Conservation (phyloP, 2,329 filamentous ascomycete species). For the Neonectria sp. region DNA sequence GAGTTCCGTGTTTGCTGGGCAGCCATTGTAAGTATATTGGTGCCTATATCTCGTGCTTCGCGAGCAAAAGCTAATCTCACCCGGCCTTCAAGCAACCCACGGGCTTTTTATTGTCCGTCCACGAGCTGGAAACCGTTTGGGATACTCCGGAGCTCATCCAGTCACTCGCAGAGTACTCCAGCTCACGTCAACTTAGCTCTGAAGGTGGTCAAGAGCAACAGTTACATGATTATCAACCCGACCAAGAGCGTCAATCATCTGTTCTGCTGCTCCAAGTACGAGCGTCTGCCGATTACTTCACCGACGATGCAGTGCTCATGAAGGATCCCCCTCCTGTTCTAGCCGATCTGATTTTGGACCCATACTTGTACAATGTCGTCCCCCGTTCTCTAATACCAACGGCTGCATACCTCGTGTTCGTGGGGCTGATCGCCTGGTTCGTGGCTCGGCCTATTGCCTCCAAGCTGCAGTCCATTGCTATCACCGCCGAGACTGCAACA, state of each 20-base stretch:
- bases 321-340: slow-evolving; percentile 78
- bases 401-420: slow-evolving; percentile 74
- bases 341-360: slow-evolving; percentile 89
- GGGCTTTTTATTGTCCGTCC: slow-evolving; percentile 78
- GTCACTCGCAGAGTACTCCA: slow-evolving; percentile 75
- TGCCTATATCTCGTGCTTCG: slow-evolving; percentile 6
- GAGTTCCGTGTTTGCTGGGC: slow-evolving; percentile 95
- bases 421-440: slow-evolving; percentile 67
- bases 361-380: slow-evolving; percentile 84
- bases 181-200: slow-evolving; percentile 59
- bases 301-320: slow-evolving; percentile 83
- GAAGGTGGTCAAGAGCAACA: slow-evolving; percentile 29
- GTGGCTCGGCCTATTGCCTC: slow-evolving; percentile 55
- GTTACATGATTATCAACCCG: slow-evolving; percentile 8
- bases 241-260: slow-evolving; percentile 58
- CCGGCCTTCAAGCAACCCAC: slow-evolving; percentile 82
- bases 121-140: slow-evolving; percentile 73
- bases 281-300: slow-evolving; percentile 89
- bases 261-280: slow-evolving; percentile 81
- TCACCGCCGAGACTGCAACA: slow-evolving; percentile 39
- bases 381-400: slow-evolving; percentile 84
- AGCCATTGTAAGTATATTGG: slow-evolving; percentile 79
- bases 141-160: slow-evolving; percentile 73
- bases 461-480: slow-evolving; percentile 48
- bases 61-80: slow-evolving; percentile 19